Evolutionary conservation across 2,329 filamentous ascomycete species (phyloP).

Genomic region (Aaosphaeria pasadenensis): DNA sequence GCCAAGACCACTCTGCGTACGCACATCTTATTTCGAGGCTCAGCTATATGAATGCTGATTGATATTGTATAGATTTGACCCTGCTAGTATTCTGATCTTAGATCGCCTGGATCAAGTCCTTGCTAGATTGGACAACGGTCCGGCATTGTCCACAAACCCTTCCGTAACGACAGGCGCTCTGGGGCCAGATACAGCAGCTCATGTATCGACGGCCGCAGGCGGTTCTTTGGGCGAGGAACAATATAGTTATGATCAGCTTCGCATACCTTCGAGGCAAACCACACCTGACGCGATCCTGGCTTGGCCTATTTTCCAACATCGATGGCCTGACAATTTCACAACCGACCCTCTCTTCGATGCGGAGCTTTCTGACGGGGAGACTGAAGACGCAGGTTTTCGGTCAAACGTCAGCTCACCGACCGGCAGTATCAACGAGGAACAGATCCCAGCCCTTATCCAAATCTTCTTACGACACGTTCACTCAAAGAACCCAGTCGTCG

Average conservation of each 20-base stretch:
- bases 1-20: conserved; percentile 6
- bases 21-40: conserved; percentile 16
- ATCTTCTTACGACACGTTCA: conserved; percentile 29
- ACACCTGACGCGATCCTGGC: conserved; percentile 20
- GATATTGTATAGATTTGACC: conserved; percentile 11
- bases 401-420: no score
- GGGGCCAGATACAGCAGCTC: neutral
- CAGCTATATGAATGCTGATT: conserved; percentile 10
- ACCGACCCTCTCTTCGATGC: neutral
- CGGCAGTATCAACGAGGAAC: conserved; percentile 20
- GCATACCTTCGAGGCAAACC: neutral
- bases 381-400: no score
- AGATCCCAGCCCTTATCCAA: conserved; percentile 22
- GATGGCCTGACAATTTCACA: conserved; percentile 9
- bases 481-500: conserved; percentile 34
- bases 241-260: neutral
- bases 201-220: neutral
- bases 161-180: neutral
- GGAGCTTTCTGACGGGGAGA: neutral
- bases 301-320: conserved; percentile 27
- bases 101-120: neutral
- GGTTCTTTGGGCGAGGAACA: neutral
- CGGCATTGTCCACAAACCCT: neutral
- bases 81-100: conserved; percentile 18
- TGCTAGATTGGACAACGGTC: conserved; percentile 2